phyloP scores from a whole-genome alignment of 1,284 basidiomycete genomes.

The Rhizoctonia solani region DNA sequence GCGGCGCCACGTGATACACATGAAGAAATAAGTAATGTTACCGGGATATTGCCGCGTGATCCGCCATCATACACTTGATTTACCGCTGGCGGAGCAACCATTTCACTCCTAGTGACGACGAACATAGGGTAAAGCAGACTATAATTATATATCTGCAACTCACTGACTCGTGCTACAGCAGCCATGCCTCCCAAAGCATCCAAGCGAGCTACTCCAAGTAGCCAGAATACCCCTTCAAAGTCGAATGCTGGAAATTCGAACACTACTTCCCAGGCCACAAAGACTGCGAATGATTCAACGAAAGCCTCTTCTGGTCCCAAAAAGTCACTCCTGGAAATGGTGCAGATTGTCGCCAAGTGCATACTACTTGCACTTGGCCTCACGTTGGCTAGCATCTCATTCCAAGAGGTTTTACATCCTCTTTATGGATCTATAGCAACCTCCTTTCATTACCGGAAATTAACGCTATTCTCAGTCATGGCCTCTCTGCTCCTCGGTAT shows the following conservation, averaged over 20 bases:
- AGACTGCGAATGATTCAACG: too few relatives aligned
- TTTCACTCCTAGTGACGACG: background rate
- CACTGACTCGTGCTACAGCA: background rate
- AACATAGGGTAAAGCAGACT: background rate
- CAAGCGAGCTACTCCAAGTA: background rate
- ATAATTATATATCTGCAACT: background rate
- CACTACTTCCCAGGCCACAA: background rate
- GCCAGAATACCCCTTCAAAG: slow-evolving; percentile 8
- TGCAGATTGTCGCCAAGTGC: slow-evolving; percentile 11
- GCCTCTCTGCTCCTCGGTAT: slow-evolving; percentile 47
- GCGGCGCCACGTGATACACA: slow-evolving; percentile 11
- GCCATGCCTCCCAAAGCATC: slow-evolving; percentile 10
- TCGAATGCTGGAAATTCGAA: slow-evolving; percentile 11
- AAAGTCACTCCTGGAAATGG: slow-evolving; percentile 3
- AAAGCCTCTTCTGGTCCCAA: background rate
- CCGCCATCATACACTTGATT: background rate
- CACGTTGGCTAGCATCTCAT: slow-evolving; percentile 59
- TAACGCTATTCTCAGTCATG: slow-evolving; percentile 48
- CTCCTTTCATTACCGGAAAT: slow-evolving; percentile 53
- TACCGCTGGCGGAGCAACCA: background rate
- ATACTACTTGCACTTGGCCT: slow-evolving; percentile 40
- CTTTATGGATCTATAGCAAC: slow-evolving; percentile 62
- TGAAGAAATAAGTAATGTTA: background rate
- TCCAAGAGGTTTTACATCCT: slow-evolving; percentile 59
- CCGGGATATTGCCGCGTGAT: slow-evolving; percentile 6